Conservation (phyloP, 257 asterid genomes). For the Craterostigma plantagineum region DNA sequence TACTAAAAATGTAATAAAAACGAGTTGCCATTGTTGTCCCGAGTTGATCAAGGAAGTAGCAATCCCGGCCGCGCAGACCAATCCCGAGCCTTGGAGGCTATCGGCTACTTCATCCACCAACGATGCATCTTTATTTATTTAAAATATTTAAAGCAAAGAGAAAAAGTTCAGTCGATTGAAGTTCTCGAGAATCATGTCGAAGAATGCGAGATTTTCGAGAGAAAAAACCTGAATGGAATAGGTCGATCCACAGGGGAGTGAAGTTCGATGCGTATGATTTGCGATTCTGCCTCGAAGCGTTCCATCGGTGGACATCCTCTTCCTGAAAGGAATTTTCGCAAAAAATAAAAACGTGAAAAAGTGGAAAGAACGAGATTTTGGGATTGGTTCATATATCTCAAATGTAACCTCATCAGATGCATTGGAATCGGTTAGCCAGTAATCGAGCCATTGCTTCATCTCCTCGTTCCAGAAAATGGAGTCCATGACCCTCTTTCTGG, state of each 20-base stretch:
- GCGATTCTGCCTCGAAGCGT: conserved; percentile 39
- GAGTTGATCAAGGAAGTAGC: conserved; percentile 61
- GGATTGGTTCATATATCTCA: background rate
- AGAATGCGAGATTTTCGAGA: background rate
- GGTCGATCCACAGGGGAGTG: conserved; percentile 61
- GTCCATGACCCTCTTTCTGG: conserved; percentile 44
- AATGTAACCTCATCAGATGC: conserved; percentile 24
- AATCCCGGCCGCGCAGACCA: conserved; percentile 55
- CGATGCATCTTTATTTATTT: conserved; percentile 20
- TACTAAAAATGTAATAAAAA: background rate
- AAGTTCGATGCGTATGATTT: conserved; percentile 60
- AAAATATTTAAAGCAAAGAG: background rate
- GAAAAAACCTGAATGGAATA: conserved; percentile 46
- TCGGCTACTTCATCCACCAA: conserved; percentile 31
- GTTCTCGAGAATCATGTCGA: background rate
- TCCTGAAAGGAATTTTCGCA: background rate
- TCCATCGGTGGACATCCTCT: conserved; percentile 42
- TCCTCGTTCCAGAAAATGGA: conserved; percentile 56
- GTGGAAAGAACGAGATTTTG: background rate
- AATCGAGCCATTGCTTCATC: conserved; percentile 81
- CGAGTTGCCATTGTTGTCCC: conserved; percentile 74
- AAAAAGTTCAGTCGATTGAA: background rate
- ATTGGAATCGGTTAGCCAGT: conserved; percentile 34
- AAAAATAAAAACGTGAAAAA: background rate
- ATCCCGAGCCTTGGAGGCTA: conserved; percentile 49